These are phyloP conservation scores for Powellomyces hirtus DNA, from an alignment of 192 early-diverging fungal genomes.

Conservation along the genomic window DNA sequence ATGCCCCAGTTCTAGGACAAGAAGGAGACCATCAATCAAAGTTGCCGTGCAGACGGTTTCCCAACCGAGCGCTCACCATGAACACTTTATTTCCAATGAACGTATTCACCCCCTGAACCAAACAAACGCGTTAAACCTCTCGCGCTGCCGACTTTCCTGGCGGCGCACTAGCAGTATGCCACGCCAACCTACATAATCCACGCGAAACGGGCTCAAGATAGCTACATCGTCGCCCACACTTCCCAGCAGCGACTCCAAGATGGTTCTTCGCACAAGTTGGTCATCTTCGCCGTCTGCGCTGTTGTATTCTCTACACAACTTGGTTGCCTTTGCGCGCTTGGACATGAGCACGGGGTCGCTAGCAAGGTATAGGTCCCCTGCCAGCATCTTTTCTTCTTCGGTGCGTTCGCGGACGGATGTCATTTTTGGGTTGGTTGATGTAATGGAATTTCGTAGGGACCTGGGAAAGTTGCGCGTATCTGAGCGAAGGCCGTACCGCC, in stretches of 20 bases:
- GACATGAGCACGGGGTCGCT: conserved; percentile 51
- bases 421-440: no score
- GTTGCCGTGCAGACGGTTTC: no score
- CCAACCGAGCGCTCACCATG: no score
- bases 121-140: not conserved
- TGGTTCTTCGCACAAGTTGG: conserved; percentile 13
- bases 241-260: conserved; percentile 56
- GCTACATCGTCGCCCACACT: conserved; percentile 47
- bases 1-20: no score
- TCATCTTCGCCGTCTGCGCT: conserved; percentile 32
- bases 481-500: no score
- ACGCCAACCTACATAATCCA: conserved; percentile 63
- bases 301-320: conserved; percentile 34
- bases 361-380: conserved; percentile 57
- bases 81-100: conserved; percentile 71
- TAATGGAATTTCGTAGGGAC: no score
- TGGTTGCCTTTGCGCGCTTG: conserved; percentile 29
- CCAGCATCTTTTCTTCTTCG: conserved; percentile 65
- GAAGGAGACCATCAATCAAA: no score
- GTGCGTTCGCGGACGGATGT: no score
- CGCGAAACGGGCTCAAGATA: conserved; percentile 69
- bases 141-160: no score
- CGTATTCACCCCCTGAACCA: conserved; percentile 63
- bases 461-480: no score
- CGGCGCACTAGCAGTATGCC: no score